Evolutionary conservation across 2,329 filamentous ascomycete species (phyloP).

Genomic region (Xylariaceae sp.): DNA sequence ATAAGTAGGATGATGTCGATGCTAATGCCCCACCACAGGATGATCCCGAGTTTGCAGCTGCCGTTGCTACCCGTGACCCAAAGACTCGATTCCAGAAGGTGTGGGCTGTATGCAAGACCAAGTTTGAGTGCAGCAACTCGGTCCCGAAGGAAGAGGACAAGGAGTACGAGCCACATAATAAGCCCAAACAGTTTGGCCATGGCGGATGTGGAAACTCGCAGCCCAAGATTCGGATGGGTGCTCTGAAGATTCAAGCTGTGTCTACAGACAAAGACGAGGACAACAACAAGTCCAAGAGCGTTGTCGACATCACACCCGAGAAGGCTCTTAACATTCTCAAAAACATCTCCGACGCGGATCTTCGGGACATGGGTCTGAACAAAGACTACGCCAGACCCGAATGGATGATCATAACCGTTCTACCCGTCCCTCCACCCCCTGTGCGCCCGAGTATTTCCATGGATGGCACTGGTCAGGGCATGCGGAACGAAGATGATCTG

Average conservation of each 20-base stretch:
- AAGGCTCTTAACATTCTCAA: conserved; percentile 82
- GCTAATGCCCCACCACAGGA: conserved; percentile 62
- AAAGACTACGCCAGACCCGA: conserved; percentile 93
- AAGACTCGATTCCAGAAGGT: conserved; percentile 92
- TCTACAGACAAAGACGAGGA: conserved; percentile 75
- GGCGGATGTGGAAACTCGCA: conserved; percentile 92
- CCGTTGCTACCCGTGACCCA: conserved; percentile 79
- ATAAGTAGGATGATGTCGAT: conserved; percentile 46
- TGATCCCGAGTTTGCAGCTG: conserved; percentile 76
- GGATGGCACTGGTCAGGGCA: conserved; percentile 85
- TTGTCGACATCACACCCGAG: conserved; percentile 75
- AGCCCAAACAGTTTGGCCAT: conserved; percentile 57
- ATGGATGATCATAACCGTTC: conserved; percentile 95
- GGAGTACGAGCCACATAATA: conserved; percentile 56
- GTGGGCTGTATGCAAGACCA: conserved; percentile 87
- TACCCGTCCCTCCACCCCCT: conserved; percentile 91
- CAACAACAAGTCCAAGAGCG: conserved; percentile 67
- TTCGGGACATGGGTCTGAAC: conserved; percentile 84
- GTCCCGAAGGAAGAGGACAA: conserved; percentile 64
- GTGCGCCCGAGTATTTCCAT: conserved; percentile 96
- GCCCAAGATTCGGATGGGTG: conserved; percentile 81
- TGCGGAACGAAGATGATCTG: conserved; percentile 96
- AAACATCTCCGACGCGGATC: conserved; percentile 74
- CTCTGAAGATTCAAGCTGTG: conserved; percentile 73
- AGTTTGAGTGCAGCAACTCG: conserved; percentile 77